These are phyloP conservation scores for Talaromyces adpressus DNA, from an alignment of 495 filamentous ascomycete species.

Conservation along the genomic window DNA sequence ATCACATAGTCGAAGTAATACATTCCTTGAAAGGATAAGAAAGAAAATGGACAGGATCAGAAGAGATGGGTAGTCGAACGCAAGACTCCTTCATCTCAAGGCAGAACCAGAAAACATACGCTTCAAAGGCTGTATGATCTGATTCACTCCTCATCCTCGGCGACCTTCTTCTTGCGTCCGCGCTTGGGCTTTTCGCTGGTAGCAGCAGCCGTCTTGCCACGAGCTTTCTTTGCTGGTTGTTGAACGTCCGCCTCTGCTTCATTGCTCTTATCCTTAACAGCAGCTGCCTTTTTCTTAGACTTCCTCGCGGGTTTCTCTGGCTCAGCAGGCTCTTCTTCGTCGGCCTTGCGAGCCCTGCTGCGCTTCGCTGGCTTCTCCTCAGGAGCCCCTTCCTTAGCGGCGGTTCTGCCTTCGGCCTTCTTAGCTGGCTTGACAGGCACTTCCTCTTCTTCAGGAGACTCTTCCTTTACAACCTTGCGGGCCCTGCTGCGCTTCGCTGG, in stretches of 20 bases:
- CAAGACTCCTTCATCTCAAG: neutral
- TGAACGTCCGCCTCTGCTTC: neutral
- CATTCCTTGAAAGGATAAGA: neutral
- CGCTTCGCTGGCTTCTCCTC: conserved; percentile 20
- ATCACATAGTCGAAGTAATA: neutral
- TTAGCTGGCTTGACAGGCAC: conserved; percentile 14
- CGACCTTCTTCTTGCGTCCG: conserved; percentile 25
- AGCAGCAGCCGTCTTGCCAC: conserved; percentile 4
- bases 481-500: conserved; percentile 15
- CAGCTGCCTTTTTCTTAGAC: conserved; percentile 17
- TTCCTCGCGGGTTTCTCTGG: conserved; percentile 4
- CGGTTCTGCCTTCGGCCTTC: conserved; percentile 3
- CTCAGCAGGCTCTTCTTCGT: neutral
- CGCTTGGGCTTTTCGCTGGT: conserved; percentile 23
- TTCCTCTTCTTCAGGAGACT: neutral
- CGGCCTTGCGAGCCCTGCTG: conserved; percentile 16
- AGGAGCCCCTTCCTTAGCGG: conserved; percentile 6
- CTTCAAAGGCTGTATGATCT: neutral
- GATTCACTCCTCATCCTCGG: neutral
- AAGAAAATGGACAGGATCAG: neutral
- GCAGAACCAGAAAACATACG: neutral
- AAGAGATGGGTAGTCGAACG: neutral
- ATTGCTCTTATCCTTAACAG: neutral
- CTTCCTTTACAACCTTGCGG: conserved; percentile 12
- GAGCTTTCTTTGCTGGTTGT: conserved; percentile 1